Percentiles rank a stretch among this genome's conserved stretches.
These are phyloP conservation scores for Cyclospora cayetanensis DNA, from an alignment of 169 alveolate species.

Conservation along the genomic window DNA sequence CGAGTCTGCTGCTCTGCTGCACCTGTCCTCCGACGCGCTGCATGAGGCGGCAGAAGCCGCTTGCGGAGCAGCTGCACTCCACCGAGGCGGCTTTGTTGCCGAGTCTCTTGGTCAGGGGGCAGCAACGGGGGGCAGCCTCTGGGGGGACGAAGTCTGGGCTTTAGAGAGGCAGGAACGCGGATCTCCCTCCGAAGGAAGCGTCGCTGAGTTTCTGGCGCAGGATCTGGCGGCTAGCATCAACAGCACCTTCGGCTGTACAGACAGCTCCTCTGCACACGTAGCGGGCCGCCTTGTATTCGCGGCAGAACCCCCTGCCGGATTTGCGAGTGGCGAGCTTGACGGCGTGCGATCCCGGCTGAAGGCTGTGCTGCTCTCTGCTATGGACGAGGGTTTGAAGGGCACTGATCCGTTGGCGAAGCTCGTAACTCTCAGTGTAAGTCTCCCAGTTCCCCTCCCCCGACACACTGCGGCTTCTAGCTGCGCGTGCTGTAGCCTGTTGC, in stretches of 20 bases:
- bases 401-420: background rate
- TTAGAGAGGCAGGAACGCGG: background rate
- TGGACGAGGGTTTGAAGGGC: background rate
- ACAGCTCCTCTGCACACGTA: background rate
- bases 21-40: slow-evolving; percentile 5
- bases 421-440: background rate
- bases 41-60: background rate
- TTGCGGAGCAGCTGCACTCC: background rate
- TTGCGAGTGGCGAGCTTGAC: background rate
- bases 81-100: background rate
- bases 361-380: background rate
- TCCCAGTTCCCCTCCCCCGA: background rate
- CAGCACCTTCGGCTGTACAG: slow-evolving; percentile 16
- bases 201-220: background rate
- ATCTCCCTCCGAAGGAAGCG: background rate
- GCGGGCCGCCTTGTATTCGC: background rate
- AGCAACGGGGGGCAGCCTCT: background rate
- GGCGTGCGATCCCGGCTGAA: background rate
- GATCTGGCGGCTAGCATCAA: background rate
- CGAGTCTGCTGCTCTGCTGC: background rate
- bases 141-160: background rate
- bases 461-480: background rate
- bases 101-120: background rate
- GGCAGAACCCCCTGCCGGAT: background rate
- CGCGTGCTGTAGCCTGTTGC: background rate